phyloP scores from a whole-genome alignment of 768 basidiomycete species.

The Tricholoma saponaceum region DNA sequence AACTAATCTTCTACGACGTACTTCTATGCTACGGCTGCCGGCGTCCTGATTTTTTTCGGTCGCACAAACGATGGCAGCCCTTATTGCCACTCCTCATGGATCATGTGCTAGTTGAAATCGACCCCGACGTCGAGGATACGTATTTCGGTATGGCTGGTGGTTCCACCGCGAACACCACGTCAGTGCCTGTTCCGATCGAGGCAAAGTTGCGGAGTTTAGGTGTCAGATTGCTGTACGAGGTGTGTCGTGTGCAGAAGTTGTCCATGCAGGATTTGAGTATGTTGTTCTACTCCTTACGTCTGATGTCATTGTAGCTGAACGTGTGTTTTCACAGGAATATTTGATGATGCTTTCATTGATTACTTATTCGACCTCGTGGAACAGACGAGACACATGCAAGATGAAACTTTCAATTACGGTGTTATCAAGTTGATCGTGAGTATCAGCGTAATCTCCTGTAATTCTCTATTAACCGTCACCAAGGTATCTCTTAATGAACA shows the following conservation, averaged over 20 bases:
- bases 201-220: slow-evolving; percentile 72
- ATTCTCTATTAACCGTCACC: neutral
- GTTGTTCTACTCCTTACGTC: slow-evolving; percentile 21
- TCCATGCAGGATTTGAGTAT: slow-evolving; percentile 73
- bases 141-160: slow-evolving; percentile 44
- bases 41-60: slow-evolving; percentile 66
- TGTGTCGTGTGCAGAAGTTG: slow-evolving; percentile 87
- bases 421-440: slow-evolving; percentile 91
- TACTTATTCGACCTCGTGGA: slow-evolving; percentile 92
- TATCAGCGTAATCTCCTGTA: slow-evolving; percentile 1
- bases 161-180: slow-evolving; percentile 27
- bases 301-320: neutral
- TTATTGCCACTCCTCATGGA: slow-evolving; percentile 83
- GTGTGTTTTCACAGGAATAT: slow-evolving; percentile 50
- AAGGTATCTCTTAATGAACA: slow-evolving; percentile 95
- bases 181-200: slow-evolving; percentile 72
- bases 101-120: slow-evolving; percentile 76
- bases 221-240: slow-evolving; percentile 81
- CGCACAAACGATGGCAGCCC: slow-evolving; percentile 79
- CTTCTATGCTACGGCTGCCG: slow-evolving; percentile 75
- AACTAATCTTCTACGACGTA: slow-evolving; percentile 74
- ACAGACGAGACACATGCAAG: slow-evolving; percentile 79
- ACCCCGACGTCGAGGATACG: slow-evolving; percentile 65
- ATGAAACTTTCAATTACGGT: slow-evolving; percentile 93
- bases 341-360: slow-evolving; percentile 82